phyloP scores from a whole-genome alignment of 306 rosid species.

The Medicago truncatula region MtrunA17r5.0-ANR NC_053049.1:14842001-14842500 shows the following conservation, averaged over 20 bases:
- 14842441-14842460: conserved; percentile 2
- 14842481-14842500: conserved; percentile 5
- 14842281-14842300: neutral
- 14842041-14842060: neutral
- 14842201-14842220: neutral
- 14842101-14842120: neutral
- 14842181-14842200: neutral
- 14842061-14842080: neutral
- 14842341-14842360: neutral
- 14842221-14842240: neutral
- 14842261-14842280: neutral
- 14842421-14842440: conserved; percentile 23
- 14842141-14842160: conserved; percentile 1
- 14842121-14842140: neutral
- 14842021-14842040: conserved; percentile 73
- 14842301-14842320: neutral
- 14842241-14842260: neutral
- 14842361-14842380: conserved; percentile 34
- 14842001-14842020: conserved; percentile 80
- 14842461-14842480: conserved; percentile 5
- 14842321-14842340: neutral
- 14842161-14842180: neutral
- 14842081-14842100: neutral
- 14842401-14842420: conserved; percentile 31
- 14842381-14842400: conserved; percentile 31